Percentiles rank a stretch among this genome's conserved stretches.
These are phyloP conservation scores for Tetrahymena borealis DNA, from an alignment of 73 alveolate species.

Conservation along the genomic window DNA sequence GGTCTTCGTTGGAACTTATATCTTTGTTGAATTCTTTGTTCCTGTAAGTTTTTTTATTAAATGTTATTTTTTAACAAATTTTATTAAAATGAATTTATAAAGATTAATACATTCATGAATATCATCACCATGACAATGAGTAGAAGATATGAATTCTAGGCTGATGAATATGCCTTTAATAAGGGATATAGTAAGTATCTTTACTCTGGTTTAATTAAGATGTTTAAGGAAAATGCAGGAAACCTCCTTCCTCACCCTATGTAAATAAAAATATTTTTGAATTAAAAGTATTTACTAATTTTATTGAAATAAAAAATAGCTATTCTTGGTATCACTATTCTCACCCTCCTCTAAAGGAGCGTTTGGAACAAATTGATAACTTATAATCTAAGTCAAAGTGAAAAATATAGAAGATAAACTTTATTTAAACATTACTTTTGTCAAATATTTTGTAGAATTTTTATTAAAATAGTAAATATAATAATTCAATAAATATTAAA, in stretches of 20 bases:
- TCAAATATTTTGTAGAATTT: too few relatives aligned
- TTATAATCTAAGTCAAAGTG: not conserved
- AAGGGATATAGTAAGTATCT: constrained; percentile 47
- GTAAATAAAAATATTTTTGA: constrained; percentile 38
- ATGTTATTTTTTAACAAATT: not conserved
- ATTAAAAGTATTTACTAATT: not conserved
- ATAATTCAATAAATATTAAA: too few relatives aligned
- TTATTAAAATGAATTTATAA: constrained; percentile 14
- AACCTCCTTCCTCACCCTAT: constrained; percentile 59
- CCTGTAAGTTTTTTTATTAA: constrained; percentile 33
- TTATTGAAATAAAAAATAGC: not conserved
- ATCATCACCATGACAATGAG: not conserved
- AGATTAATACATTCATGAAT: not conserved
- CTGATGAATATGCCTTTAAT: constrained; percentile 47
- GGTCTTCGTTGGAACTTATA: constrained; percentile 54
- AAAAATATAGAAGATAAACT: too few relatives aligned
- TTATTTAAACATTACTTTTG: too few relatives aligned
- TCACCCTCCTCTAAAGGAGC: constrained; percentile 58
- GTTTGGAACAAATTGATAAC: constrained; percentile 43
- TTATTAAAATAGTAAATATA: too few relatives aligned
- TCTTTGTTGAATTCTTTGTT: constrained; percentile 45
- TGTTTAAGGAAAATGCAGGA: constrained; percentile 49
- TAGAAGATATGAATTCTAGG: constrained; percentile 57
- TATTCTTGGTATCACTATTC: not conserved
- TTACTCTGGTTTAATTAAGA: constrained; percentile 31